Percentiles rank a stretch among this genome's conserved stretches.
Conservation (phyloP, 2,329 filamentous ascomycete genomes). For the Chrysosporium queenslandicum region DNA sequence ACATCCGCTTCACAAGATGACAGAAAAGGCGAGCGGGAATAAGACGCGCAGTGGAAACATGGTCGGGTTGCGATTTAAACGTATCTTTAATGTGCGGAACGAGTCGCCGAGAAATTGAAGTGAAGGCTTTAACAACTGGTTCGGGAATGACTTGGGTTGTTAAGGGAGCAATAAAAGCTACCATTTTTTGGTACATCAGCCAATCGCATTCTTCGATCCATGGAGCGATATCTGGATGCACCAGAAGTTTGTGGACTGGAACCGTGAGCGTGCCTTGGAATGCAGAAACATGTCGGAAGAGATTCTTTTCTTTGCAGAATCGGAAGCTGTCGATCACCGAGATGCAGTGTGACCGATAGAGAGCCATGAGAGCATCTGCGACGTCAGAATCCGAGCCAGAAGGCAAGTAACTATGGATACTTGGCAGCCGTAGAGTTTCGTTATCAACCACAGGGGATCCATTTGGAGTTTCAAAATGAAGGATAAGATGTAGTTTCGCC, state of each 20-base stretch:
- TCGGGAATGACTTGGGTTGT: conserved; percentile 87
- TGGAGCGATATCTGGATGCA: conserved; percentile 65
- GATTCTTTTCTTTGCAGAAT: conserved; percentile 92
- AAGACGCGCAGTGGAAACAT: conserved; percentile 79
- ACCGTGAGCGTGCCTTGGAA: conserved; percentile 96
- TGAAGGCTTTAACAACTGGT: conserved; percentile 72
- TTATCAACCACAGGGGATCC: conserved; percentile 44
- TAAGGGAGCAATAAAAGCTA: conserved; percentile 78
- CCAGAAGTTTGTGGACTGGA: conserved; percentile 86
- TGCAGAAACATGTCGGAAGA: conserved; percentile 87
- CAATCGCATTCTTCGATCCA: conserved; percentile 98
- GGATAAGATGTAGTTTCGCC: conserved; percentile 33
- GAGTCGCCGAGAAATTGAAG: conserved; percentile 73
- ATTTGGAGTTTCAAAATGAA: conserved; percentile 30
- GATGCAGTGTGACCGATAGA: conserved; percentile 91
- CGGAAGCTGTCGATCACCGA: conserved; percentile 91
- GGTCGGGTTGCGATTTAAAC: conserved; percentile 72
- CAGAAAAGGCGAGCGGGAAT: conserved; percentile 83
- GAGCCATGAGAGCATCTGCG: conserved; percentile 70
- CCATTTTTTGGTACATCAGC: conserved; percentile 93
- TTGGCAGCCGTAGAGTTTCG: conserved; percentile 68
- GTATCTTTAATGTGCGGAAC: conserved; percentile 73
- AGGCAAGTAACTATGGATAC: conserved; percentile 72
- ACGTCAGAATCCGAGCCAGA: conserved; percentile 74
- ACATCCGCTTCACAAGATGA: conserved; percentile 70